Conservation (phyloP, 331 rosid species). For the Arachis monticola region DNA sequence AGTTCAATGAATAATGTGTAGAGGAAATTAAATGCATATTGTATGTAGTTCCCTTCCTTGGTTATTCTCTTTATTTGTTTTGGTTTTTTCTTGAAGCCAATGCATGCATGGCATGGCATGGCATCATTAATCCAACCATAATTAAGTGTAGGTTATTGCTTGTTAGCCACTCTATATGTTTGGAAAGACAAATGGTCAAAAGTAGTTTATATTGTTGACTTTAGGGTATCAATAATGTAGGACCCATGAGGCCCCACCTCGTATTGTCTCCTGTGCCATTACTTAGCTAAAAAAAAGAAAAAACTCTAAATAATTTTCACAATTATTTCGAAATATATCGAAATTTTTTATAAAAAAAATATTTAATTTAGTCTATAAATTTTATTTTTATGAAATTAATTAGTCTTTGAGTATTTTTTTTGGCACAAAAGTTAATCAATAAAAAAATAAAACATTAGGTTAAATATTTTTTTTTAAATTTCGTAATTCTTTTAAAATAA, state of each 20-base stretch:
- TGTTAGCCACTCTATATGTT: background rate
- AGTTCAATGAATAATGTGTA: background rate
- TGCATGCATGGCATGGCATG: background rate
- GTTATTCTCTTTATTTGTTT: background rate
- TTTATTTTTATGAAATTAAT: too few species aligned
- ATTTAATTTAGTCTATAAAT: too few species aligned
- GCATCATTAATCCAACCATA: background rate
- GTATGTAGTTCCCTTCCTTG: background rate
- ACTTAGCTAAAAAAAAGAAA: too few species aligned
- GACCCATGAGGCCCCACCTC: background rate
- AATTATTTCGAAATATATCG: too few species aligned
- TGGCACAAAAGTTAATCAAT: too few species aligned
- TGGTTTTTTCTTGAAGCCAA: background rate
- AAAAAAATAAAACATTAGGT: too few species aligned
- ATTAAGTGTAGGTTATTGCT: background rate
- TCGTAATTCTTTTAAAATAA: too few species aligned
- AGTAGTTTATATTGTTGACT: constrained; percentile 25
- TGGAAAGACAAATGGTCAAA: constrained; percentile 30
- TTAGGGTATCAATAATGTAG: background rate
- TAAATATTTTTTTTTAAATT: too few species aligned
- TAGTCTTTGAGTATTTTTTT: too few species aligned
- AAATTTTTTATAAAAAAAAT: too few species aligned
- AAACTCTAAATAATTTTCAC: too few species aligned
- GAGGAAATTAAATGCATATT: background rate
- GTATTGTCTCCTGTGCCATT: too few species aligned